Percentiles rank a stretch among this genome's conserved stretches.
Evolutionary conservation across 371 early-diverging fungal species (phyloP).

Genomic region (Actinomucor elegans): DNA sequence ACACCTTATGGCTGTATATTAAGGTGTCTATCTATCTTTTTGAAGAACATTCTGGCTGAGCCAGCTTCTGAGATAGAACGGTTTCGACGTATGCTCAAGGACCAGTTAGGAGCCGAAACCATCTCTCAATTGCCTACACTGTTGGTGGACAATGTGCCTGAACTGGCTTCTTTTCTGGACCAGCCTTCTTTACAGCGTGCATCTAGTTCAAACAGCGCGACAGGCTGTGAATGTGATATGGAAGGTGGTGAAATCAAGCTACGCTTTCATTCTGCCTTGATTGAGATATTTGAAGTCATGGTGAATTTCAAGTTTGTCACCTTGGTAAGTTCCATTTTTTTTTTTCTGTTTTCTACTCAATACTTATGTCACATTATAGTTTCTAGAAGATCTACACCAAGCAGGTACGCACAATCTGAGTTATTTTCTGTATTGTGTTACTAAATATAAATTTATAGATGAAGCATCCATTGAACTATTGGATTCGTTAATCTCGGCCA

Average conservation of each 20-base stretch:
- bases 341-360: neutral
- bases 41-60: constrained; percentile 42
- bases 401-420: constrained; percentile 51
- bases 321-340: constrained; percentile 32
- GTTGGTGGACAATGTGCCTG: constrained; percentile 44
- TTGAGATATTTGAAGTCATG: constrained; percentile 49
- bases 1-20: constrained; percentile 49
- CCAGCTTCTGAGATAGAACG: constrained; percentile 31
- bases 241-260: constrained; percentile 42
- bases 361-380: constrained; percentile 27
- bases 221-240: constrained; percentile 27
- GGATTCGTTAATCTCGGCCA: constrained; percentile 41
- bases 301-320: constrained; percentile 48
- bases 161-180: constrained; percentile 30
- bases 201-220: neutral
- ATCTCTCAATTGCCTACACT: constrained; percentile 35
- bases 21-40: constrained; percentile 39
- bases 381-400: constrained; percentile 55
- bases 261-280: constrained; percentile 47
- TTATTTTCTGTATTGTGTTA: too few relatives aligned
- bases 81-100: constrained; percentile 35
- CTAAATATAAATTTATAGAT: constrained; percentile 31
- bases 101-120: constrained; percentile 36
- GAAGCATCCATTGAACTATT: constrained; percentile 49
- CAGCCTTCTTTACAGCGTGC: constrained; percentile 8